Conservation (phyloP, 1,284 basidiomycete genomes). For the Ustilago hordei region DNA sequence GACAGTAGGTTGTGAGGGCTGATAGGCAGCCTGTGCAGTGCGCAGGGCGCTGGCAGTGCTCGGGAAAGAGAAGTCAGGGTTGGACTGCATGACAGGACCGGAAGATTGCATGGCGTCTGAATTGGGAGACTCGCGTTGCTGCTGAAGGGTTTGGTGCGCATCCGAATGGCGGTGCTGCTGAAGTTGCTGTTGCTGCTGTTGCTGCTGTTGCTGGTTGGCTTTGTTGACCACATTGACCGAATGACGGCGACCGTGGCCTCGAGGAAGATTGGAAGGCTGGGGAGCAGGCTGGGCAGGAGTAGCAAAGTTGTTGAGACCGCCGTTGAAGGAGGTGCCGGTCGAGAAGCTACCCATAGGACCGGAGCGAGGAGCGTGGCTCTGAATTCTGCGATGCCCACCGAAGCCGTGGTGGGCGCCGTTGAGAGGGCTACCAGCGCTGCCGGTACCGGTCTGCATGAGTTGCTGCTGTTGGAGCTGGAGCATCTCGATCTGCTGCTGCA, state of each 20-base stretch:
- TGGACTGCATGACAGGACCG: conserved; percentile 53
- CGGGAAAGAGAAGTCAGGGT: conserved; percentile 60
- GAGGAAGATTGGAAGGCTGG: conserved; percentile 63
- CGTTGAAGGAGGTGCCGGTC: conserved; percentile 31
- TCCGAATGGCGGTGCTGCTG: conserved; percentile 9
- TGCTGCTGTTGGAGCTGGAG: conserved; percentile 71
- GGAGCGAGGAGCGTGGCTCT: conserved; percentile 77
- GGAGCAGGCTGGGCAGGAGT: conserved; percentile 28
- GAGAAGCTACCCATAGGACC: conserved; percentile 75
- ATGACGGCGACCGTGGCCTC: conserved; percentile 90
- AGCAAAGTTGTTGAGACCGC: conserved; percentile 34
- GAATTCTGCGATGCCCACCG: conserved; percentile 81
- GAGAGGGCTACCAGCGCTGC: conserved; percentile 18
- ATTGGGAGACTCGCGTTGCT: conserved; percentile 51
- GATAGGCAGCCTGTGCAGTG: conserved; percentile 32
- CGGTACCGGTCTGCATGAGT: conserved; percentile 59
- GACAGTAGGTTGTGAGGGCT: conserved; percentile 26
- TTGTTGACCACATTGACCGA: conserved; percentile 83
- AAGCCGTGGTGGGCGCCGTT: conserved; percentile 30
- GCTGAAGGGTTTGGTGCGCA: conserved; percentile 57
- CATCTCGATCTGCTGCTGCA: conserved; percentile 71
- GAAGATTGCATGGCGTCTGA: conserved; percentile 25
- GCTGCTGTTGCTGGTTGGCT: conserved; percentile 58
- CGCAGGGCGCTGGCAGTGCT: conserved; percentile 46
- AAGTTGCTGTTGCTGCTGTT: conserved; percentile 20